phyloP scores from a whole-genome alignment of 805 yeast genomes.

The fission yeast (Schizosaccharomyces pombe) region ASM294v3 CU329670.1:4127001-4127500 shows the following conservation, averaged over 20 bases:
- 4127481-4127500: slow-evolving; percentile 84
- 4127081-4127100: too few relatives aligned
- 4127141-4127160: too few relatives aligned
- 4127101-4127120: too few relatives aligned
- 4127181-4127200: slow-evolving; percentile 23
- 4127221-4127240: slow-evolving; percentile 89
- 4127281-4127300: slow-evolving; percentile 37
- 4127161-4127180: too few relatives aligned
- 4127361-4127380: slow-evolving; percentile 85
- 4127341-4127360: slow-evolving; percentile 68
- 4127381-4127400: slow-evolving; percentile 30
- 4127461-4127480: slow-evolving; percentile 87
- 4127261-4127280: slow-evolving; percentile 59
- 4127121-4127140: too few relatives aligned
- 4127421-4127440: slow-evolving; percentile 85
- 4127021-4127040: too few relatives aligned
- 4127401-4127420: slow-evolving; percentile 21
- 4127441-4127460: slow-evolving; percentile 84
- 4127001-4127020: too few relatives aligned
- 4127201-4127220: slow-evolving; percentile 92
- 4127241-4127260: slow-evolving; percentile 70
- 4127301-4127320: slow-evolving; percentile 86
- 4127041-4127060: too few relatives aligned
- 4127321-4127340: slow-evolving; percentile 81
- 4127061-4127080: too few relatives aligned